phyloP scores from a whole-genome alignment of 148 eudicot species.

The Amaranthus cruentus region DNA sequence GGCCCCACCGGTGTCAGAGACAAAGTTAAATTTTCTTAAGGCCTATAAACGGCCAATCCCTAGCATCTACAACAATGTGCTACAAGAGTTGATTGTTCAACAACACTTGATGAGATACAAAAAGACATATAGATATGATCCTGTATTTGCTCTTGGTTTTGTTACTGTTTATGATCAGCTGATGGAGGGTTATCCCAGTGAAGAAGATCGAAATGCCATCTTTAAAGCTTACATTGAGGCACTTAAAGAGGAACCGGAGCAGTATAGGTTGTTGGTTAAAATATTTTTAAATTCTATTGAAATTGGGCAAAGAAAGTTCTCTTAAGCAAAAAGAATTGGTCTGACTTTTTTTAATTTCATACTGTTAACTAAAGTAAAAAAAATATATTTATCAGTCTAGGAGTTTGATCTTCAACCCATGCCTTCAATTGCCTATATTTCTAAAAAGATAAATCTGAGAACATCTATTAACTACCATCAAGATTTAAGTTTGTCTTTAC shows the following conservation, averaged over 20 bases:
- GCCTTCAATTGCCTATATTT: background rate
- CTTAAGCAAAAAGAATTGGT: background rate
- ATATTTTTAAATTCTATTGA: conserved; percentile 5
- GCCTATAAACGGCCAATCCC: conserved; percentile 93
- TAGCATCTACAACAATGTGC: conserved; percentile 86
- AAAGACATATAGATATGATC: conserved; percentile 67
- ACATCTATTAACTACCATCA: background rate
- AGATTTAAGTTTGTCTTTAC: background rate
- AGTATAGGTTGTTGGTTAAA: conserved; percentile 50
- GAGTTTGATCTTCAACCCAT: background rate
- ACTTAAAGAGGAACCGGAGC: conserved; percentile 75
- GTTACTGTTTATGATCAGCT: conserved; percentile 96
- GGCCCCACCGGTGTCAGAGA: conserved; percentile 72
- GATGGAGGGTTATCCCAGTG: conserved; percentile 95
- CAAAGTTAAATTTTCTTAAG: conserved; percentile 70
- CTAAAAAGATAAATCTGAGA: background rate
- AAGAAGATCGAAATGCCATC: conserved; percentile 74
- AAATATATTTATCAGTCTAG: background rate
- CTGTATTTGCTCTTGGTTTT: conserved; percentile 96
- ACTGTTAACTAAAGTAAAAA: background rate
- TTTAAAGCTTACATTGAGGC: conserved; percentile 87
- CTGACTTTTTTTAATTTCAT: background rate
- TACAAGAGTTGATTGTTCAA: conserved; percentile 89
- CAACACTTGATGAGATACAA: conserved; percentile 91
- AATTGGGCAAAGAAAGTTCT: background rate